Evolutionary conservation across 176 grass and related monocot species (phyloP).

Genomic region (Rhynchospora breviuscula): DNA sequence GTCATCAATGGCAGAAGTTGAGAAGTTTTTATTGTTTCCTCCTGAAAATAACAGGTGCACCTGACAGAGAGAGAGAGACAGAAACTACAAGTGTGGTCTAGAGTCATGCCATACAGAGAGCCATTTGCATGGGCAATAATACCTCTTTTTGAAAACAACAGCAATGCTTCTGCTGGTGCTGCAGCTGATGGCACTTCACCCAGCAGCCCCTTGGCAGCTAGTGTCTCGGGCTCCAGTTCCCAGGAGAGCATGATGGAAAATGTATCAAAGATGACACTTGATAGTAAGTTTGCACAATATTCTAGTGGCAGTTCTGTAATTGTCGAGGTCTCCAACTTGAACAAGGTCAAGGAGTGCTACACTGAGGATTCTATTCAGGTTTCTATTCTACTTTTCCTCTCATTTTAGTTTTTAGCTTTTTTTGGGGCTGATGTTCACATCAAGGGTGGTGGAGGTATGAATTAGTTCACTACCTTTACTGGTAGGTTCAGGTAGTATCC

Average conservation of each 20-base stretch:
- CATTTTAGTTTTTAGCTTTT: neutral
- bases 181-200: conserved; percentile 60
- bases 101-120: conserved; percentile 82
- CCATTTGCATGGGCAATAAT: conserved; percentile 94
- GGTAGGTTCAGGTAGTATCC: no score
- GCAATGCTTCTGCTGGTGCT: conserved; percentile 30
- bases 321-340: conserved; percentile 93
- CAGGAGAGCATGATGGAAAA: conserved; percentile 69
- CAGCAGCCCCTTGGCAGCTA: conserved; percentile 72
- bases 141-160: conserved; percentile 82
- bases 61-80: conserved; percentile 95
- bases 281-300: conserved; percentile 74
- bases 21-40: conserved; percentile 16
- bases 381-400: neutral
- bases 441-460: neutral
- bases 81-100: conserved; percentile 96
- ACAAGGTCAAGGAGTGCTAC: conserved; percentile 98
- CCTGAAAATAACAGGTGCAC: conserved; percentile 54
- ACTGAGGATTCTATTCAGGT: conserved; percentile 96
- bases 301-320: conserved; percentile 89
- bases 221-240: conserved; percentile 77
- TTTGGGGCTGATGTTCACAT: neutral
- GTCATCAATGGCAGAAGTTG: neutral
- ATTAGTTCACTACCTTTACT: neutral
- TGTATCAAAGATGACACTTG: conserved; percentile 78